Percentiles rank a stretch among this genome's conserved stretches.
Conservation (phyloP, 306 rosid species). For the Luffa acutangula region DNA sequence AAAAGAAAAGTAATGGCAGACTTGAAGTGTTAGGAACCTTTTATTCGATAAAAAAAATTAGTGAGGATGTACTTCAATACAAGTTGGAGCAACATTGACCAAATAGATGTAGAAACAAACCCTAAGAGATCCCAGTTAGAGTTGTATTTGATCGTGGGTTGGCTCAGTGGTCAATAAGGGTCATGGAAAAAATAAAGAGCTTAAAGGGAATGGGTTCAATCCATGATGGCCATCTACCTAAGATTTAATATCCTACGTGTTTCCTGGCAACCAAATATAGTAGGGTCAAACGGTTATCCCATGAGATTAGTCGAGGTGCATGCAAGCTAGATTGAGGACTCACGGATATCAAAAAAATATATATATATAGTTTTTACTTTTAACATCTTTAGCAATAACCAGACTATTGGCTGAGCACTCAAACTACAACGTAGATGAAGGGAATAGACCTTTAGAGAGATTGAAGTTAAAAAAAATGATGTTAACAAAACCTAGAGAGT, state of each 20-base stretch:
- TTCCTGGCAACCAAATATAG: no score
- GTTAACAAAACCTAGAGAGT: not conserved
- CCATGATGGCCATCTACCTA: no score
- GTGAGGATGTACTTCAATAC: not conserved
- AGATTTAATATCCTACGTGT: no score
- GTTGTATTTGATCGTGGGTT: not conserved
- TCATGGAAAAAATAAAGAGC: no score
- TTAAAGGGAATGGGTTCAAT: no score
- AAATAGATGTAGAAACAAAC: not conserved
- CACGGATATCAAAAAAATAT: no score
- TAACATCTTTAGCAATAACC: not conserved
- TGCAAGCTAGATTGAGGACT: no score
- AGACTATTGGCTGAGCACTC: not conserved
- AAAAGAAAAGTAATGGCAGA: not conserved
- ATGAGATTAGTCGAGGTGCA: no score
- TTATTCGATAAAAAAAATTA: not conserved
- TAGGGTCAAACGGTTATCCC: no score
- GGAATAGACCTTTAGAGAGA: not conserved
- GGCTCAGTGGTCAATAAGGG: no score
- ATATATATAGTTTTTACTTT: not conserved
- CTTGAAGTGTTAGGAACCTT: not conserved
- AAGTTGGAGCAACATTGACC: not conserved
- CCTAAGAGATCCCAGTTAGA: not conserved
- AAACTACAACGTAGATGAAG: not conserved
- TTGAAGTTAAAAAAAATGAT: not conserved